Evolutionary conservation across 1,139 yeast species (phyloP), one percentile per base, ranked within the genome.

Genomic region (Suhomyces anneliseae): DNA sequence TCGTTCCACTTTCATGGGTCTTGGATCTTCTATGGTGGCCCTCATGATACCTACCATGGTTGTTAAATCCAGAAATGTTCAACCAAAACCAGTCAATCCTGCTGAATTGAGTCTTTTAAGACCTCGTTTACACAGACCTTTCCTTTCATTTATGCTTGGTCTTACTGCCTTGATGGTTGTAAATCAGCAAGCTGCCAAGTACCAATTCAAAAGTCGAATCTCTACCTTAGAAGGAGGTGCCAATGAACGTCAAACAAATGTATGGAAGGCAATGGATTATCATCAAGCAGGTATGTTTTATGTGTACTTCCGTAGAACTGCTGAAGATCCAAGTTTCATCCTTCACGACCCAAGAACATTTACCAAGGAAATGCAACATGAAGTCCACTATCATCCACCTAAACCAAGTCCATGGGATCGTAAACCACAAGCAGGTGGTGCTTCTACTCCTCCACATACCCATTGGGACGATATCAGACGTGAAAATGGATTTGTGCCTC

Each of bases 211-310:
- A 14, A 49, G 58, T 31, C 55, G 61, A 44, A 53, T 59, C 7
- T 36, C 52, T 8, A 37, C 49, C 6, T 55, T 60, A 43, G 56
- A 57, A 19, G 49, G 44, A 7, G 34, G 42, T 24, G 38, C 46
- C 14, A 37, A 42, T 39, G 55, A 54, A 36, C 44, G 44, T 12
- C 66, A 62, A 49, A 53, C 55, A 33, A 51, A 57, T 6, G 74
- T 66, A 11, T 75, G 79, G 79, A 64, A 63, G 47, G 50, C 70
- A 7, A 66, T 74, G 66, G 74, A 70, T 40, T 65, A 64, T 40
- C 71, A 66, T 45, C 74, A 68, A 41, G 62, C 71, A 3, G 66
- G 72, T 4, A 54, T 70, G 42, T 74, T 69, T 52, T 70, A 62
- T 46, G 51, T 72, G 26, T 74, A 74, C 57, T 74, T 63, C 54